Evolutionary conservation across 352 stramenopile species (phyloP).

Genomic region (Halophytophthora polymorphica): DNA sequence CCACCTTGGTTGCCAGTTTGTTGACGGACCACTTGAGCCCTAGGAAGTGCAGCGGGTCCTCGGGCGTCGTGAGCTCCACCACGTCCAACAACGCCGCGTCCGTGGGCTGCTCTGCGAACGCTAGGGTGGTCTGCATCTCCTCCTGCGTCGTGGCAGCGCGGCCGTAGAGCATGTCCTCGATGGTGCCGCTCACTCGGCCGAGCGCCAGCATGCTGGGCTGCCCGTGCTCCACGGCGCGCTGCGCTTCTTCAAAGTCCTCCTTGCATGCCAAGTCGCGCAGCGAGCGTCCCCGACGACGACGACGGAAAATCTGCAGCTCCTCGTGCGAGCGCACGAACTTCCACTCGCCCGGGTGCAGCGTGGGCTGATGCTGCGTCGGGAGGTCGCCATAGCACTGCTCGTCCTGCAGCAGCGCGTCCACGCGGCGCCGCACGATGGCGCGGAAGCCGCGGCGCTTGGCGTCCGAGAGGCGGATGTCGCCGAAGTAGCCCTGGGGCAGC

Average conservation of each 20-base stretch:
- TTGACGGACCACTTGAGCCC: slow-evolving; percentile 51
- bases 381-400: slow-evolving; percentile 18
- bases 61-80: slow-evolving; percentile 31
- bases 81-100: slow-evolving; percentile 41
- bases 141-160: slow-evolving; percentile 36
- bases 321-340: slow-evolving; percentile 33
- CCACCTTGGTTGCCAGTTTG: slow-evolving; percentile 25
- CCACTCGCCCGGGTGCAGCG: slow-evolving; percentile 29
- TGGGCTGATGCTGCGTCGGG: slow-evolving; percentile 9
- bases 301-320: slow-evolving; percentile 32
- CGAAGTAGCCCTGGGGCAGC: slow-evolving; percentile 31
- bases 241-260: slow-evolving; percentile 1
- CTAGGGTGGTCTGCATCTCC: slow-evolving; percentile 36
- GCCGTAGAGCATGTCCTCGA: slow-evolving; percentile 55
- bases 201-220: slow-evolving; percentile 37
- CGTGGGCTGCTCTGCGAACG: slow-evolving; percentile 27
- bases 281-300: slow-evolving; percentile 12
- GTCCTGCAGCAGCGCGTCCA: slow-evolving; percentile 24
- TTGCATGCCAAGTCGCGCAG: slow-evolving; percentile 3
- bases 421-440: slow-evolving; percentile 23
- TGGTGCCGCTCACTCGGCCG: slow-evolving; percentile 37
- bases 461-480: slow-evolving; percentile 25
- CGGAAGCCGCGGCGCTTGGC: slow-evolving; percentile 33
- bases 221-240: slow-evolving; percentile 1
- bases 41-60: slow-evolving; percentile 48